Evolutionary conservation across 805 yeast species (phyloP).

Genomic region (Cyberlindnera lachancei): DNA sequence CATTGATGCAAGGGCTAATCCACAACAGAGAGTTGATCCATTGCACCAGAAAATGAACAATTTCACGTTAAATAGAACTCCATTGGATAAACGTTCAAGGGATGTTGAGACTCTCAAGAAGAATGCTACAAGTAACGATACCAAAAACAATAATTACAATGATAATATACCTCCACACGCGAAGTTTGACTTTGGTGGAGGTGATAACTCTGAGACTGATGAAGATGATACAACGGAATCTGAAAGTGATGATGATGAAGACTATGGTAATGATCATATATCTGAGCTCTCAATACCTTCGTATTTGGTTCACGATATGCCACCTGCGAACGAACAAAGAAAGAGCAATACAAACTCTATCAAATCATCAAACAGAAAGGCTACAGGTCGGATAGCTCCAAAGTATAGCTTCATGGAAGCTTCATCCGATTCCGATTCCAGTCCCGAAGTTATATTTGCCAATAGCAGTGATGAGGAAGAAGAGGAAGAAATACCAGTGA

Average conservation of each 20-base stretch:
- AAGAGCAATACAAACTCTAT: slow-evolving; percentile 9
- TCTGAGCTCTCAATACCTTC: slow-evolving; percentile 16
- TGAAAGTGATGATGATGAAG: slow-evolving; percentile 4
- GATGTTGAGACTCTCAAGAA: too few species aligned
- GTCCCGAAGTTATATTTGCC: slow-evolving; percentile 14
- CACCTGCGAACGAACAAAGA: slow-evolving; percentile 1
- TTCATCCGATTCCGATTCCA: slow-evolving; percentile 12
- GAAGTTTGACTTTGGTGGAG: slow-evolving; percentile 7
- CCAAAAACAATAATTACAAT: slow-evolving; percentile 7
- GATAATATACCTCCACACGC: slow-evolving; percentile 18
- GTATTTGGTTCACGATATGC: slow-evolving; percentile 7
- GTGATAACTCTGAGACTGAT: slow-evolving; percentile 1
- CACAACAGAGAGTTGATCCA: slow-evolving; percentile 4
- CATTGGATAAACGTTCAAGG: too few species aligned
- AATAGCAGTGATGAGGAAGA: slow-evolving; percentile 18
- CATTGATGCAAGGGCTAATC: slow-evolving; percentile 13
- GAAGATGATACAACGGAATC: not conserved
- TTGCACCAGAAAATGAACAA: slow-evolving; percentile 17
- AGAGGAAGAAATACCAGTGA: slow-evolving; percentile 30
- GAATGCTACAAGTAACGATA: too few species aligned
- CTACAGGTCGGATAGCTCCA: slow-evolving; percentile 17
- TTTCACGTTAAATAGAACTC: slow-evolving; percentile 15
- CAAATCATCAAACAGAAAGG: too few species aligned
- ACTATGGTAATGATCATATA: slow-evolving; percentile 4
- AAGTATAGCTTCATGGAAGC: slow-evolving; percentile 21